Base-by-base conservation (phyloP, 1,284 basidiomycete genomes). In the Microbotryum silenes-acaulis region DNA sequence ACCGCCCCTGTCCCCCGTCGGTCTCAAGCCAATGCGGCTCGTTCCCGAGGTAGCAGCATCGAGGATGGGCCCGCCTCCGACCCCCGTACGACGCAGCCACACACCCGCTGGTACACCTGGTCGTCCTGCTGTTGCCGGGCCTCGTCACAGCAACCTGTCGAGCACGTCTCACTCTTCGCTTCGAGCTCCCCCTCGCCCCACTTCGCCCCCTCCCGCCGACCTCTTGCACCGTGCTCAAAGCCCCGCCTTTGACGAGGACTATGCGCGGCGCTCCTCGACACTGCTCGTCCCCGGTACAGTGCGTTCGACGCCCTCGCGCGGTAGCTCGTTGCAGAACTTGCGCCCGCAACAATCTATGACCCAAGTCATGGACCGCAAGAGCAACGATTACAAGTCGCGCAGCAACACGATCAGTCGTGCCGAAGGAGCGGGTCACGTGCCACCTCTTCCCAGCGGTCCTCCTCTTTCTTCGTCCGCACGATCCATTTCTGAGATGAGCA, bases 121-220 rank as follows among this genome's bases (percentile, higher is more conserved):
- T 64, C 37, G 54, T 79, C 79, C 9, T 77, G 79, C 57, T 88
- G 83, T 80, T 77, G n/a, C 85, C 42, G 59, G 56, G 14, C 57
- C 66, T 9, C 59, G 63, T 48, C 65, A 64, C 63, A 63, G 61
- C 49, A 58, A 25, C 4, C 56, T 56, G 18, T 67, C 61, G 14
- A 51, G 46, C 33, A 42, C 45, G 8, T 62, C 58, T 7, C 51
- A 33, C n/a, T 53, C 54, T 25, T 55, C 51, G 84, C 85, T 61
- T 72, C 76, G 7, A 84, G 85, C 47, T 21, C 60, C 60, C 9
- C 86, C 87, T 23, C 80, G 90, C 55, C 90, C 91, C 0, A 87
- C 84, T 0, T 94, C 91, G 0, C 90, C 91, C 1, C 90, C 91
- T 6, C 91, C 91, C 6, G 79, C 86, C 16, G 90, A 94, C 62